Base-by-base conservation (phyloP, 192 early-diverging fungal species). In the Backusella luteola region DNA sequence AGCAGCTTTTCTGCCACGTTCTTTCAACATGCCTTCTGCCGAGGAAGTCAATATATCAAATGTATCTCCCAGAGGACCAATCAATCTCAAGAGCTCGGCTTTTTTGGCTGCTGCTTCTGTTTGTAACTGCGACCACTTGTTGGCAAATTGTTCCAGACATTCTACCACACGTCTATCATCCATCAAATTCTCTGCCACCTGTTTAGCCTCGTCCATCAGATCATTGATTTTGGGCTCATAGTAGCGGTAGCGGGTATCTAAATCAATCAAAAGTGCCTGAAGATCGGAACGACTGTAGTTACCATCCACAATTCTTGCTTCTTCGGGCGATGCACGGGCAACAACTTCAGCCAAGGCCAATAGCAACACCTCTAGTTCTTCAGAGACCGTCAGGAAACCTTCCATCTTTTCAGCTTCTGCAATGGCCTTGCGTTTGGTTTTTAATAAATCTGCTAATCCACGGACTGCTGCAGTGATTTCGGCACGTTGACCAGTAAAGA, bases 91-190 rank as follows among this genome's bases (percentile, higher is more conserved):
- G 26, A 89, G 71, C 36, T 84, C 82, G 21, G 83, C 69, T 75
- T 79, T 85, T 73, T 85, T 87, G 44, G 84, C 80, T 2, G 77
- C 44, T 9, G 86, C 85, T n/a, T 76, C 52, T 34, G 59, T 73
- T 75, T 86, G 83, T 12, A 88, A 73, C 26, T 84, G 76, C n/a
- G 72, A 59, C 89, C 89, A 90, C 52, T 83, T 79, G 69, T 88
- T 81, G 8, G 76, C 80, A 0, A 87, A 69, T 9, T 82, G 68
- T 34, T 83, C 78, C 38, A 81, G 73, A 67, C 77, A 84, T 35
- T 86, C 80, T 1, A 79, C 77, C 56, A 88, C 74, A 72, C 87
- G 73, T 79, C 78, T 80, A 73, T 87, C 86, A 12, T 85, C 71
- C 73, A 75, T 72, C 14, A 85, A 34, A 21, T 38, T 52, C 19